Percentiles rank a stretch among this genome's conserved stretches.
Conservation (phyloP, 768 basidiomycete species). For the Boletus vermiculosoides region DNA sequence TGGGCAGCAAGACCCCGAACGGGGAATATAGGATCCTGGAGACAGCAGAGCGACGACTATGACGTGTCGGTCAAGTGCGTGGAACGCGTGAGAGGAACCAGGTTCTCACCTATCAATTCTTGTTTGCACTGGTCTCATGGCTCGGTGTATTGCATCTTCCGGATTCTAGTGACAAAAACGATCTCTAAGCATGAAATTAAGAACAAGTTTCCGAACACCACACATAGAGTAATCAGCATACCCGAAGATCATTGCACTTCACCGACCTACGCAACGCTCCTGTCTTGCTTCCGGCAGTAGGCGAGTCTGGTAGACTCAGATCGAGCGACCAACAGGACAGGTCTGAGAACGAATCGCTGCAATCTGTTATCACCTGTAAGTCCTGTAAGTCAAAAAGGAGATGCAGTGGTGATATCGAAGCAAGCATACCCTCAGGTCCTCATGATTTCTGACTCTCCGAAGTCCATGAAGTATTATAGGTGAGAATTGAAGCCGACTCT, state of each 20-base stretch:
- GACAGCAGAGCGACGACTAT: not conserved
- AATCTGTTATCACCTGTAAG: not conserved
- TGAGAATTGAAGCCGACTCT: not conserved
- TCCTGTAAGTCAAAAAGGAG: conserved; percentile 1
- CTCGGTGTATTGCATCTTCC: not conserved
- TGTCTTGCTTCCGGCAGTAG: not conserved
- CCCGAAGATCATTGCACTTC: conserved; percentile 15
- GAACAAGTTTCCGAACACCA: not conserved
- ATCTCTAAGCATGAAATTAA: not conserved
- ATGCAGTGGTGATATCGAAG: not conserved
- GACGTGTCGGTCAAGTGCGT: not conserved
- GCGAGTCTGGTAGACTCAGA: not conserved
- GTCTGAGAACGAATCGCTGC: conserved; percentile 1
- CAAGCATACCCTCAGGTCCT: conserved; percentile 4
- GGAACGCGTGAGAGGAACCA: not conserved
- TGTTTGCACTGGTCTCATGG: not conserved
- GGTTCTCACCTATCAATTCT: not conserved
- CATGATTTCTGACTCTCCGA: conserved; percentile 2
- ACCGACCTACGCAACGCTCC: conserved; percentile 9
- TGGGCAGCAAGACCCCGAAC: not conserved
- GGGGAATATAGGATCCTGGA: not conserved
- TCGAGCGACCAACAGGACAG: conserved; percentile 3
- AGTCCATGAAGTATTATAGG: conserved; percentile 1
- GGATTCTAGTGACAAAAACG: not conserved
- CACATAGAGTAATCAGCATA: not conserved